Base-by-base conservation (phyloP, 371 early-diverging fungal species). In the Nematocida major region DNA sequence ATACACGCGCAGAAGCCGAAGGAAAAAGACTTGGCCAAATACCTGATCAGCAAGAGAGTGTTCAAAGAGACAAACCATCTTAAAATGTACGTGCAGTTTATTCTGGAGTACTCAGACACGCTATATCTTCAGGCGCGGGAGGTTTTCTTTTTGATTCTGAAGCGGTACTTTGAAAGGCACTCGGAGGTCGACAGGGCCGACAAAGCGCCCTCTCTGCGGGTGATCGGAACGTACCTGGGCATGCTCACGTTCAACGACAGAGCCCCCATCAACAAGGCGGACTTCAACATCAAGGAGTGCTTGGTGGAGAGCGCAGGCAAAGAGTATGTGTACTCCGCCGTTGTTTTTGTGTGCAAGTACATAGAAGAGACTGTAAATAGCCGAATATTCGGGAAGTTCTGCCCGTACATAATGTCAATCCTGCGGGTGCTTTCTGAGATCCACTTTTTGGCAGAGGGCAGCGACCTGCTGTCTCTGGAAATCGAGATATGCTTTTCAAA, bases 401-500 rank as follows among this genome's bases (percentile, higher is more conserved):
- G 76, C 42, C 76, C 76, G 22, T 73, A 73, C 34, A 32, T 73
- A 1, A n/a, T 3, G 11, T 28, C 39, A 15, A 61, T 73, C 32
- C 76, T 73, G 9, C 5, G 40, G 32, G 49, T 73, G 3, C 76
- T 73, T 13, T 45, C 76, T 26, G 76, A 73, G 32, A 73, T 73
- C 5, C 76, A 73, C 65, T 73, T 62, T 28, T 49, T 73, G 11
- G 43, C 76, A 30, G 76, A 73, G 24, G 76, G 65, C 7, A 73
- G 76, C 34, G 76, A 73, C 50, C 63, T 73, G 67, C 61, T 73
- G 50, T 73, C 76, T 15, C 34, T 73, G 7, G 76, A 73, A 53
- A 73, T 73, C 15, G 76, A 73, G 26, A 73, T 73, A 43, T 73
- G 76, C 45, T 73, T 73, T 38, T 73, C 76, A 18, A 73, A 63